A percentile compares a stretch with the other conserved stretches of the same genome.
These are phyloP conservation scores for Skeletonema potamos DNA, from an alignment of 108 stramenopile species.

Conservation along the genomic window DNA sequence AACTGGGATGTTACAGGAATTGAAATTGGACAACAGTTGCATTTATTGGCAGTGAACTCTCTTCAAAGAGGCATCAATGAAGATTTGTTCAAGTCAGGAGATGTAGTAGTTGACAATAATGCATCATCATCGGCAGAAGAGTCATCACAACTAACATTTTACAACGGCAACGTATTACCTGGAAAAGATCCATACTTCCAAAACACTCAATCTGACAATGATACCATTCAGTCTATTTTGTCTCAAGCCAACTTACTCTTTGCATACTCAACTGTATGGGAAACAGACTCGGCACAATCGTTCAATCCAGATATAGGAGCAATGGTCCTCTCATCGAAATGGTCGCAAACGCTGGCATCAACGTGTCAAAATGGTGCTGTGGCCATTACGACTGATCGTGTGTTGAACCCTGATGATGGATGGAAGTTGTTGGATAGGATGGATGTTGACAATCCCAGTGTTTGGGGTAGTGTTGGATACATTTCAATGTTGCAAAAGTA, in stretches of 20 bases:
- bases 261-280: conserved; percentile 68
- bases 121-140: not conserved
- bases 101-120: not conserved
- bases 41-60: conserved; percentile 50
- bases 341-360: conserved; percentile 57
- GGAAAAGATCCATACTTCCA: conserved; percentile 28
- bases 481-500: conserved; percentile 53
- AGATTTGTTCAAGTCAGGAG: conserved; percentile 19
- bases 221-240: conserved; percentile 43
- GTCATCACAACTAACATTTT: conserved; percentile 10
- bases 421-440: conserved; percentile 69
- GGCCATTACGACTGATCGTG: conserved; percentile 78
- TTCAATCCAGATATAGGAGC: conserved; percentile 59
- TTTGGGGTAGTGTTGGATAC: conserved; percentile 67
- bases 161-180: conserved; percentile 27
- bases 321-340: conserved; percentile 63
- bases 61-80: conserved; percentile 28
- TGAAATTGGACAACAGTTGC: conserved; percentile 61
- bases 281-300: conserved; percentile 30
- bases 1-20: conserved; percentile 72
- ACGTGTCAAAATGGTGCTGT: conserved; percentile 54
- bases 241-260: conserved; percentile 60
- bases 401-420: conserved; percentile 61
- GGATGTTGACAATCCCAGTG: conserved; percentile 77
- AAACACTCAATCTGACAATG: not conserved